Base-by-base conservation (phyloP, 1,139 yeast genomes). In the Debaryomyces fabryi region DNA sequence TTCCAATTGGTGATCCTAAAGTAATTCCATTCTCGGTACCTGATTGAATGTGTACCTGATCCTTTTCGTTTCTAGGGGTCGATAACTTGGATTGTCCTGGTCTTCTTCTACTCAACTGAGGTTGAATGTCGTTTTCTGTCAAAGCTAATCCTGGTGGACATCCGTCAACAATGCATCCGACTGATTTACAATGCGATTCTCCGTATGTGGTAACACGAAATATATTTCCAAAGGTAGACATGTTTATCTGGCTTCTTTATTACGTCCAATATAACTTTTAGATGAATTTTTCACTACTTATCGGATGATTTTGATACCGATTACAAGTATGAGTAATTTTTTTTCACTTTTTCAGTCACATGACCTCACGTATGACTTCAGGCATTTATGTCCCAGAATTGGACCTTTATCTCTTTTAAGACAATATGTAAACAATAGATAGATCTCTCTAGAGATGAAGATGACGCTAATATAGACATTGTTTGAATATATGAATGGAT, bases 141-240 rank as follows among this genome's bases (percentile, higher is more conserved):
- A 93, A 79, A 12, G 83, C 79, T 79, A 93, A 77, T 27, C 97
- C 97, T 29, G 99, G 98, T 42, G 99, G 99, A 44, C 92, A 95
- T 47, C 99, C 99, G 61, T 93, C 99, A 41, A 93, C 97, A 53
- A 93, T 93, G 72, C 99, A 93, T 27, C 99, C 99, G 39, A 93
- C 99, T n/a, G 97, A 89, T 63, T 84, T 87, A 74, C 99, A 93
- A 75, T 93, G 99, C 18, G 97, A 91, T 68, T 93, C 99, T 55
- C 99, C 99, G 75, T 90, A 93, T 25, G 98, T 93, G 55, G 98
- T 91, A 53, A 93, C 98, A 57, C 70, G 71, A 60, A 76, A 76
- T 51, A 74, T 57, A 39, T 67, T 69, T 47, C 81, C 81, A 56
- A 74, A 76, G 18, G 74, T 57, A 38, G 81, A 76, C 81, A 76